Evolutionary conservation across 2,329 filamentous ascomycete genomes (phyloP), one percentile per base, ranked within the genome.

Genomic region (Aspergillus ibericus): DNA sequence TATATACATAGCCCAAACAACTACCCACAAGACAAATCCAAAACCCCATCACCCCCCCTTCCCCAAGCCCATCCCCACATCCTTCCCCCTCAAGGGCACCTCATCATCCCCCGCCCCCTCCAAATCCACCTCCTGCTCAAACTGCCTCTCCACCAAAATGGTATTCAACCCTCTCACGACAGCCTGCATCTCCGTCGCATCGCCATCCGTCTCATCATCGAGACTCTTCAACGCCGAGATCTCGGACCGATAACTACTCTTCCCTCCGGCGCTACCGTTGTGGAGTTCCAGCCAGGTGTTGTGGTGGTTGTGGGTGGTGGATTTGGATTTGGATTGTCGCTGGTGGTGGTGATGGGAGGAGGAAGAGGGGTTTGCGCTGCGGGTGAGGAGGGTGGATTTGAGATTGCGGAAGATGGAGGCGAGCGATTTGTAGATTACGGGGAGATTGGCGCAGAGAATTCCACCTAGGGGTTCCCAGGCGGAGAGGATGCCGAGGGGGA

Each of bases 391-490:
- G 12, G 44, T 48, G 25, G 12, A 15, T 12, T 18, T 32, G 9
- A 48, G n/a, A 7, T n/a, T 51, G 7, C 22, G 15, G 25, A 58
- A 22, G 2, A 48, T 38, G 13, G 10, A 16, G 2, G 25, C 47
- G 1, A 55, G 15, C 0, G 55, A 34, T 5, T 55, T 51, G 10
- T 58, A 55, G n/a, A 49, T 52, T 3, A 60, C n/a, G 4, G 59
- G 59, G 1, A 60, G 52, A 22, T 58, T 60, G 16, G 59, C 55
- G 40, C 59, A 60, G 42, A 60, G 48, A 1, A 60, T 60, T 0
- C 51, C 59, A 8, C 55, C 59, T 1, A 60, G 52, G 7, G 59
- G 55, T 22, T 60, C 59, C 59, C 59, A 60, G 12, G 49, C 55
- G 1, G 59, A 60, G 22, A 60, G 47, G 25, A 60, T 58, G 10